Evolutionary conservation across 805 yeast genomes (phyloP).

Genomic region (Monosporozyma servazzii): DNA sequence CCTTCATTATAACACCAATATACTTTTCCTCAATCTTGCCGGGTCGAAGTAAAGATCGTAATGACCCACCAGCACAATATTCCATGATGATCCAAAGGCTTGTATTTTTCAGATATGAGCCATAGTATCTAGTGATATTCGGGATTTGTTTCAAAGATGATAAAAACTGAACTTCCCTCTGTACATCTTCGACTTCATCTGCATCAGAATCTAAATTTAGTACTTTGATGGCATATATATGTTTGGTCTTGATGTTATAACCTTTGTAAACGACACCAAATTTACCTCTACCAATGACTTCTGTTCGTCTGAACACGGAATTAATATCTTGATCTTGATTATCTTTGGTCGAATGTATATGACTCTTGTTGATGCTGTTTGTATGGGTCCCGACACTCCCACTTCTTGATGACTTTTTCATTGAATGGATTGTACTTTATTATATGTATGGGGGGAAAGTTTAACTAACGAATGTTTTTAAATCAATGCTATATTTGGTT

Average conservation of each 20-base stretch:
- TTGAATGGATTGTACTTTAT: neutral
- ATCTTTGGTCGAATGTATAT: neutral
- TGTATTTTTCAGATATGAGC: constrained; percentile 80
- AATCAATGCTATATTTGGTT: neutral
- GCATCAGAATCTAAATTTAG: constrained; percentile 85
- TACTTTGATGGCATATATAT: constrained; percentile 86
- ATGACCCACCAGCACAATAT: constrained; percentile 92
- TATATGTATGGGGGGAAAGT: neutral
- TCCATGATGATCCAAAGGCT: constrained; percentile 97
- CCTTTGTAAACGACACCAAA: constrained; percentile 97
- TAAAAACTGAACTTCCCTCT: constrained; percentile 80
- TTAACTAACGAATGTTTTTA: no score
- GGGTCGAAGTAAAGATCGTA: constrained; percentile 74
- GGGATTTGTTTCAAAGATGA: constrained; percentile 75
- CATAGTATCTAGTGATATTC: constrained; percentile 89
- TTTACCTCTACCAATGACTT: constrained; percentile 91
- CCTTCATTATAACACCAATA: constrained; percentile 78
- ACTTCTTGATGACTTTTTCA: neutral
- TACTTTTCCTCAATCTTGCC: constrained; percentile 82
- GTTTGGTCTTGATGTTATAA: constrained; percentile 53
- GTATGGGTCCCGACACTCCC: neutral
- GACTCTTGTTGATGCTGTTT: neutral
- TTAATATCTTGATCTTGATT: constrained; percentile 21
- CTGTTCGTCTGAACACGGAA: constrained; percentile 62
- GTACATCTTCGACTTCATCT: constrained; percentile 92